Evolutionary conservation across 163 green algal genomes (phyloP), one percentile per base, ranked within the genome.

Genomic region (Chloromonas sp.): DNA sequence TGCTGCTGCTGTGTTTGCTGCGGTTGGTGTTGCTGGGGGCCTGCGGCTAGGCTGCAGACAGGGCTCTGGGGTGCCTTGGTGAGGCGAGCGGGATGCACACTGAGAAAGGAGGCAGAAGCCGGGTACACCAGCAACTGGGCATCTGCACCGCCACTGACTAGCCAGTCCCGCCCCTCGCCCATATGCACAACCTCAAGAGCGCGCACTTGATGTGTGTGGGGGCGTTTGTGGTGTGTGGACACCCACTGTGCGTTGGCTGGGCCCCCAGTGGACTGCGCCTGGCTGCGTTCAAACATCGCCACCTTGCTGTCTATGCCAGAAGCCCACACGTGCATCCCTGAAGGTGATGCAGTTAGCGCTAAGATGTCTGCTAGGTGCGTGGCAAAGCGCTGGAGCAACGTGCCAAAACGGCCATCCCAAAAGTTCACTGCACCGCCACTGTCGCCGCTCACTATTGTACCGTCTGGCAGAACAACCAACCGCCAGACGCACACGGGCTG

Each of bases 121-220:
- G 86, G 86, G 87, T 98, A 96, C 15, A 89, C 90, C 58, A 97
- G 84, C 8, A 98, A 84, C 89, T 95, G 91, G 0, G 94, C 91
- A 87, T 98, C 96, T 59, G 96, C 96, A 61, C 95, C 94, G 59
- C 92, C 96, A 14, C 91, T 95, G 2, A 98, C 70, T 84, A 98
- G 92, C 70, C 94, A 2, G 66, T 11, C 5, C 66, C 66, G 66
- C 66, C 66, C 66, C 97, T 71, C 81, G 98, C 89, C 76, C 94
- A 8, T 58, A 95, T 82, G 1, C 88, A 89, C 82, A 98, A 83
- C 36, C 36, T 36, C 36, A 36, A 36, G 36, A 60, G 92, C 89
- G 13, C 94, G 88, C 95, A 98, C 94, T 84, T 98, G 95, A 88
- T 98, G 94, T 0, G 91, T 94, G 92, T 98, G 96, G 0, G 94